Evolutionary conservation across 257 asterid species (phyloP), one percentile per base, ranked within the genome.

Genomic region (Lithospermum erythrorhizon): DNA sequence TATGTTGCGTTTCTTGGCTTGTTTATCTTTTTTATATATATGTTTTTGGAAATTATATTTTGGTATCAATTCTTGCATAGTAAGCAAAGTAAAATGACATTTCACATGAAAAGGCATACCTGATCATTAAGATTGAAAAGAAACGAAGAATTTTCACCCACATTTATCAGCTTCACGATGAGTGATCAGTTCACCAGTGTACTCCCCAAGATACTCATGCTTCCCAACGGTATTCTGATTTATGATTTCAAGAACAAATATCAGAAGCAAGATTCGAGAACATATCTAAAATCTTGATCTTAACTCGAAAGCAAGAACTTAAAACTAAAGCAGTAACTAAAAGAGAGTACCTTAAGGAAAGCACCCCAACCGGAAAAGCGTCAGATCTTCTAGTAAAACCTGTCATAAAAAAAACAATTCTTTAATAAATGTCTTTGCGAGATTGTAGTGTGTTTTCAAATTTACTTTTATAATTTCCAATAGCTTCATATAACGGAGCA

Each of bases 111-210:
- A 78, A 32, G 29, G 45, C 83, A 21, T 81, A 74, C 97, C 99
- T 89, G 90, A 73, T 84, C 95, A 68, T 89, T 89, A 41, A 89
- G 82, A 75, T 87, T 86, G 61, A 89, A 93, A 55, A 93, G 89
- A 76, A 89, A 89, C 6, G 99, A 93, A 41, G 95, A 93, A 65
- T 93, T 93, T 73, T 81, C 95, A 25, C 95, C 98, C 99, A 48
- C 97, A 97, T 85, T 93, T 93, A 77, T 93, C 99, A 76, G 99
- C 99, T 78, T 93, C 99, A 51, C 89, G 94, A 65, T 93, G 97
- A 23, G 99, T 86, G 69, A 89, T 86, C 48, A 93, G 70, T 76
- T 93, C 99, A 32, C 97, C 99, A 17, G 99, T 93, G 77, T 93
- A 93, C 78, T 89, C 97, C 53, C 99, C 99, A 57, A 93, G 95